Base-by-base conservation (phyloP, 2,329 filamentous ascomycete species). In the Fusarium sp. region DNA sequence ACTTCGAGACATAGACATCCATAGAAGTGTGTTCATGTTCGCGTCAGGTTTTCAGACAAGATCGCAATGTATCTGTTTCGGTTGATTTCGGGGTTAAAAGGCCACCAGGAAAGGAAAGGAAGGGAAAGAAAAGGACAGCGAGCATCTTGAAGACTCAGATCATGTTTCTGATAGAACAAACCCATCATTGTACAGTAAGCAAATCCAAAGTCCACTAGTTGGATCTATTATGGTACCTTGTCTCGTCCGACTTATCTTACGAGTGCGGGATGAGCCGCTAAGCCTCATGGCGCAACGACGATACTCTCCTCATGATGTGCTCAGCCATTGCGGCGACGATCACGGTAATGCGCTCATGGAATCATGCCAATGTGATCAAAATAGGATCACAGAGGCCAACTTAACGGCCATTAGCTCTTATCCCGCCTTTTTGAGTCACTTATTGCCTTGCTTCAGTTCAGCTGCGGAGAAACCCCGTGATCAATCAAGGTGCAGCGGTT, bases 381-480 rank as follows among this genome's bases (percentile, higher is more conserved):
- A 56, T 34, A 51, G 42, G 53, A 42, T 57, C 23, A 9, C 44
- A 50, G 40, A 25, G 25, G n/a, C 51, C 51, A 65, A 61, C 14
- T 58, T 50, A 33, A 38, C 53, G 34, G 57, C 56, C 20, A 23
- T 59, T 42, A 49, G 51, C 57, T 51, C 42, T 31, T 42, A 29
- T 63, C 16, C 68, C 49, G 58, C 64, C 64, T 64, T 70, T 67
- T 69, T 70, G 65, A 66, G 65, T 73, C 64, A 72, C 55, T 68
- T 61, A 51, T 61, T 44, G 61, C 55, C 61, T 49, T 70, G 55
- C 33, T 64, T 60, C 13, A 44, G 23, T 1, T 25, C 36, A 61
- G 61, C 61, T 68, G 67, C 68, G 72, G 61, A 65, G 58, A 69
- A 65, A 53, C 66, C 70, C 55, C 68, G 67, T 74, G 68, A 74